Conservation (phyloP, 2,329 filamentous ascomycete species). For the Pseudocercospora eumusae region DNA sequence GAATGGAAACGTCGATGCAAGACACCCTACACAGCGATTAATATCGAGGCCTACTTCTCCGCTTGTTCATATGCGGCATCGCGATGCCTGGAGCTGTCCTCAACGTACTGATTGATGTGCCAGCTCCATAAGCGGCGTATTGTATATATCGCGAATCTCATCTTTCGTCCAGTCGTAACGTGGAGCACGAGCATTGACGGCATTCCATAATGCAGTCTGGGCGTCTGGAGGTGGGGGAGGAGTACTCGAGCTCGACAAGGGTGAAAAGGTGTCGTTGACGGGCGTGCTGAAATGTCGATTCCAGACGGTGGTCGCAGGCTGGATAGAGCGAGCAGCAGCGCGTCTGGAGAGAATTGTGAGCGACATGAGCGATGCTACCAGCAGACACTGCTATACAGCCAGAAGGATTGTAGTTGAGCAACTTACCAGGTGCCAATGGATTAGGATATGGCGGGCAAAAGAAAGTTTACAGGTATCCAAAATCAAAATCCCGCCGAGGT, state of each 20-base stretch:
- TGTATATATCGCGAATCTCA: constrained; percentile 79
- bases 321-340: constrained; percentile 27
- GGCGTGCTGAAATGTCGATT: constrained; percentile 40
- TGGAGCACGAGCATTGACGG: constrained; percentile 61
- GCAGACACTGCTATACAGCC: neutral
- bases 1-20: constrained; percentile 85
- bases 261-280: constrained; percentile 40
- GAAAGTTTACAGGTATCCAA: neutral
- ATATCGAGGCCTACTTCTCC: constrained; percentile 4
- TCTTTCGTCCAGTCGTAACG: constrained; percentile 78
- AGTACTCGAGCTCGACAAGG: constrained; percentile 26
- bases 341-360: constrained; percentile 31
- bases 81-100: neutral
- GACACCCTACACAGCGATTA: constrained; percentile 58
- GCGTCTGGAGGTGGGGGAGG: constrained; percentile 33
- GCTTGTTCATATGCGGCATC: neutral
- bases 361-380: constrained; percentile 26
- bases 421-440: neutral
- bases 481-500: constrained; percentile 1
- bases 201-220: constrained; percentile 46
- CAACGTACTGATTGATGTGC: constrained; percentile 38
- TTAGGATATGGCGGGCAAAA: constrained; percentile 12
- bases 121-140: constrained; percentile 77
- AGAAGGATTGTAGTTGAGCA: neutral
- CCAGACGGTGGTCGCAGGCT: constrained; percentile 16